Evolutionary conservation across 2,329 filamentous ascomycete genomes (phyloP).

Genomic region (Aspergillus clavatus): DNA sequence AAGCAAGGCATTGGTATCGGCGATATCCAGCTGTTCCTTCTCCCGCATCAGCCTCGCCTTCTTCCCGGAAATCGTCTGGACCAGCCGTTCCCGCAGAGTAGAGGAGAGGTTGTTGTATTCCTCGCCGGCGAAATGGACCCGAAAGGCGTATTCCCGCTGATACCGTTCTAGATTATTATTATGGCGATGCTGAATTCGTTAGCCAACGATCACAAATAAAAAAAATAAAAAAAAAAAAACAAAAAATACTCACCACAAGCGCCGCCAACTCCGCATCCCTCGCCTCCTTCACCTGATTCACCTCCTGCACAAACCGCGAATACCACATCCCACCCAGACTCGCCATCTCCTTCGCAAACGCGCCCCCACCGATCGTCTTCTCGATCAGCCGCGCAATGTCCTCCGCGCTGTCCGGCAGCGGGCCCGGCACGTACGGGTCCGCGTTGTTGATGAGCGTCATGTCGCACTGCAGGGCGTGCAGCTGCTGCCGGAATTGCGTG

Average conservation of each 20-base stretch:
- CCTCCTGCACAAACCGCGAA: slow-evolving; percentile 74
- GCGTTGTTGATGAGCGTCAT: slow-evolving; percentile 80
- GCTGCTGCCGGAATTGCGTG: slow-evolving; percentile 77
- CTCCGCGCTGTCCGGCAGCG: slow-evolving; percentile 62
- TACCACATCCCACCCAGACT: slow-evolving; percentile 72
- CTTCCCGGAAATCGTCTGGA: slow-evolving; percentile 54
- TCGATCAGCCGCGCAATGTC: slow-evolving; percentile 62
- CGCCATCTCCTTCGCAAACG: slow-evolving; percentile 63
- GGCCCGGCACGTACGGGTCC: slow-evolving; percentile 69
- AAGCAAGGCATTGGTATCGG: slow-evolving; percentile 61
- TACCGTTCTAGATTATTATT: slow-evolving; percentile 53
- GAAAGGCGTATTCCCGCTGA: slow-evolving; percentile 54
- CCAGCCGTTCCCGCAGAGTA: slow-evolving; percentile 58
- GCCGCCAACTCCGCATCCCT: slow-evolving; percentile 77
- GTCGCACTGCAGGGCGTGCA: slow-evolving; percentile 87
- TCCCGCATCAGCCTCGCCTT: slow-evolving; percentile 56
- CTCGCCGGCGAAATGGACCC: slow-evolving; percentile 58
- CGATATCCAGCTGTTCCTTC: slow-evolving; percentile 63
- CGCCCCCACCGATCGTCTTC: slow-evolving; percentile 53
- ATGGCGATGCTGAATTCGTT: slow-evolving; percentile 49
- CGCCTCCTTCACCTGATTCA: slow-evolving; percentile 83
- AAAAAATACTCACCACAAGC: slow-evolving; percentile 62
- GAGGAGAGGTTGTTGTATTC: slow-evolving; percentile 56
- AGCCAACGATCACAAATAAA: neutral
- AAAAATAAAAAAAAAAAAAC: neutral